Percentiles rank a stretch among this genome's conserved stretches.
Conservation (phyloP, 495 filamentous ascomycete species). For the Hyaloscypha finlandica region DNA sequence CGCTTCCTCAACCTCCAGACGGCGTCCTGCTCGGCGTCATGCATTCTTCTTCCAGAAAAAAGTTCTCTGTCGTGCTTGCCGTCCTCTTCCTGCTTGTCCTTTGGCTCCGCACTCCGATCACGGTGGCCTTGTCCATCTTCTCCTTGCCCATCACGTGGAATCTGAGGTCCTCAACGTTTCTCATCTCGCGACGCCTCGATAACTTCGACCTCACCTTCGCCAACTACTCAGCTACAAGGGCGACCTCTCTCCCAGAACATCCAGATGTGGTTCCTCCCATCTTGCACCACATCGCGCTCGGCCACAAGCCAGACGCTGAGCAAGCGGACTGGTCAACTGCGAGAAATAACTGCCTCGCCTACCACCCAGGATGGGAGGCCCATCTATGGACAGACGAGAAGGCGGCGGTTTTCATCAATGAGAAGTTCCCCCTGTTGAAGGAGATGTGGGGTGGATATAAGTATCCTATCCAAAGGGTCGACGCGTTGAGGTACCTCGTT, state of each 20-base stretch:
- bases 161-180: slow-evolving; percentile 29
- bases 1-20: background rate
- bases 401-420: slow-evolving; percentile 33
- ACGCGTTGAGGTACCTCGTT: slow-evolving; percentile 42
- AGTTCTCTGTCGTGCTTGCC: background rate
- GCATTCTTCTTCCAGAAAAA: background rate
- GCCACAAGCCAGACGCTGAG: slow-evolving; percentile 24
- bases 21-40: background rate
- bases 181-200: slow-evolving; percentile 35
- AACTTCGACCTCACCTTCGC: slow-evolving; percentile 44
- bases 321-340: slow-evolving; percentile 36
- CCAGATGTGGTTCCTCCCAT: slow-evolving; percentile 40
- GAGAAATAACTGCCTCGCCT: slow-evolving; percentile 38
- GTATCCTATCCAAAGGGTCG: slow-evolving; percentile 40
- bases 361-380: slow-evolving; percentile 42
- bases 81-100: background rate
- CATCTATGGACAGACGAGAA: slow-evolving; percentile 41
- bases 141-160: slow-evolving; percentile 37
- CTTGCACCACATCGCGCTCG: slow-evolving; percentile 42
- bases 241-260: slow-evolving; percentile 32
- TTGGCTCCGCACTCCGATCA: slow-evolving; percentile 28
- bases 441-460: slow-evolving; percentile 30
- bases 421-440: slow-evolving; percentile 35
- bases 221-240: slow-evolving; percentile 38
- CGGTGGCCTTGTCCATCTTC: slow-evolving; percentile 34